phyloP scores from a whole-genome alignment of 768 basidiomycete species.

The Tephrocybe sp. region DNA sequence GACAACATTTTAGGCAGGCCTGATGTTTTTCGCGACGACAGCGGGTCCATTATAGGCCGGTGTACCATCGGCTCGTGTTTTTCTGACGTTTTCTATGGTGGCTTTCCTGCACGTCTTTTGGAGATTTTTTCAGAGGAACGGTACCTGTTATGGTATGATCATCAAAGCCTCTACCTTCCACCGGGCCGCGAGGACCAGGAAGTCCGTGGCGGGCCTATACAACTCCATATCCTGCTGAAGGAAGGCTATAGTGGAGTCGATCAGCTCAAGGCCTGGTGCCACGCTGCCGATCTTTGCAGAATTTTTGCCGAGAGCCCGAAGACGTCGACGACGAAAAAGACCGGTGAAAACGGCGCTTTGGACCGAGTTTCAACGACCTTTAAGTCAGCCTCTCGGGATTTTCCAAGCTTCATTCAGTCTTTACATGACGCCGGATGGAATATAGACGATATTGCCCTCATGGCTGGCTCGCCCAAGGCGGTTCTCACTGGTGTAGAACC shows the following conservation, averaged over 20 bases:
- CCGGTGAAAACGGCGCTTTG: slow-evolving; percentile 10
- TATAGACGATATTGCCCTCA: slow-evolving; percentile 29
- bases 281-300: slow-evolving; percentile 38
- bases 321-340: background rate
- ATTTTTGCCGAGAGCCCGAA: slow-evolving; percentile 8
- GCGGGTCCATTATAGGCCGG: slow-evolving; percentile 36
- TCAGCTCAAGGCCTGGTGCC: slow-evolving; percentile 58
- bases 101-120: slow-evolving; percentile 32
- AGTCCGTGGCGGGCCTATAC: slow-evolving; percentile 21
- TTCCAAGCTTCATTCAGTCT: slow-evolving; percentile 24
- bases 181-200: slow-evolving; percentile 9
- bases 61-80: slow-evolving; percentile 55
- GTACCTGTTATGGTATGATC: slow-evolving; percentile 57
- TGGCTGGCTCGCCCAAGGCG: slow-evolving; percentile 30
- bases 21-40: slow-evolving; percentile 37
- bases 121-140: slow-evolving; percentile 42
- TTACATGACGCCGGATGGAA: slow-evolving; percentile 40
- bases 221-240: slow-evolving; percentile 49
- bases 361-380: slow-evolving; percentile 22
- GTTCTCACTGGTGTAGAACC: slow-evolving; percentile 22
- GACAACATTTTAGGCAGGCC: slow-evolving; percentile 48
- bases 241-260: slow-evolving; percentile 46
- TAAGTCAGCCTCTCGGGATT: slow-evolving; percentile 14
- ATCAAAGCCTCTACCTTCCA: slow-evolving; percentile 18
- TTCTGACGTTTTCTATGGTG: slow-evolving; percentile 27